Conservation (phyloP, 2,329 filamentous ascomycete species). For the Hypomyces rosellus region DNA sequence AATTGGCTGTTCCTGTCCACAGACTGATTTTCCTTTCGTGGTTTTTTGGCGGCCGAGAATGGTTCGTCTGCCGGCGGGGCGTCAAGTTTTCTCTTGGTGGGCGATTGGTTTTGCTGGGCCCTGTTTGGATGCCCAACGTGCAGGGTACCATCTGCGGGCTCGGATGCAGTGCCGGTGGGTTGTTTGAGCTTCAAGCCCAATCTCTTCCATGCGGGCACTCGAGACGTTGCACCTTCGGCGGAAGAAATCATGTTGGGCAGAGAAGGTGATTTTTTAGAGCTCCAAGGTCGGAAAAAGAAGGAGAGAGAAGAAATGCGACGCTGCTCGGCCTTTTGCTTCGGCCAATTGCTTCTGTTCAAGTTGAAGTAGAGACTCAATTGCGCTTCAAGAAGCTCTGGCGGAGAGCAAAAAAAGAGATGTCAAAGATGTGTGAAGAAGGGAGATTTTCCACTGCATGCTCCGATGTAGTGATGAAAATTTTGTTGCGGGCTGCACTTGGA, state of each 20-base stretch:
- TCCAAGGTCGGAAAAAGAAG: neutral
- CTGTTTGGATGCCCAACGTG: constrained; percentile 34
- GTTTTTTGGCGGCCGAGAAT: constrained; percentile 28
- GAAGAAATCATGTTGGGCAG: constrained; percentile 36
- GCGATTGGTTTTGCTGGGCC: constrained; percentile 26
- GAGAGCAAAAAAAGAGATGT: neutral
- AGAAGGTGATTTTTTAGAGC: constrained; percentile 5
- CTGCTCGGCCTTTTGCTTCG: too few relatives aligned
- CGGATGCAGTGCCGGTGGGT: constrained; percentile 24
- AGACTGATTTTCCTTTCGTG: constrained; percentile 25
- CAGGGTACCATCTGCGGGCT: constrained; percentile 24
- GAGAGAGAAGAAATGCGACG: neutral
- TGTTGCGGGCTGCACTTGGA: neutral
- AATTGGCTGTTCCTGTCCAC: constrained; percentile 22
- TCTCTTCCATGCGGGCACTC: constrained; percentile 54
- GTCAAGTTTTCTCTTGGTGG: constrained; percentile 34
- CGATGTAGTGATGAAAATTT: constrained; percentile 1
- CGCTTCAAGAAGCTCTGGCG: too few relatives aligned
- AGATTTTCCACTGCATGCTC: constrained; percentile 6
- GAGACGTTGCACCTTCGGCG: constrained; percentile 36
- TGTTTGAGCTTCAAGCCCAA: constrained; percentile 57
- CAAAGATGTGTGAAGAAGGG: neutral
- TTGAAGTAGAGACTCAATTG: too few relatives aligned
- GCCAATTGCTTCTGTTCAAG: too few relatives aligned
- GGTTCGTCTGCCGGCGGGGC: constrained; percentile 26